Conservation (phyloP, 768 basidiomycete genomes). For the Pisolithus marmoratus region DNA sequence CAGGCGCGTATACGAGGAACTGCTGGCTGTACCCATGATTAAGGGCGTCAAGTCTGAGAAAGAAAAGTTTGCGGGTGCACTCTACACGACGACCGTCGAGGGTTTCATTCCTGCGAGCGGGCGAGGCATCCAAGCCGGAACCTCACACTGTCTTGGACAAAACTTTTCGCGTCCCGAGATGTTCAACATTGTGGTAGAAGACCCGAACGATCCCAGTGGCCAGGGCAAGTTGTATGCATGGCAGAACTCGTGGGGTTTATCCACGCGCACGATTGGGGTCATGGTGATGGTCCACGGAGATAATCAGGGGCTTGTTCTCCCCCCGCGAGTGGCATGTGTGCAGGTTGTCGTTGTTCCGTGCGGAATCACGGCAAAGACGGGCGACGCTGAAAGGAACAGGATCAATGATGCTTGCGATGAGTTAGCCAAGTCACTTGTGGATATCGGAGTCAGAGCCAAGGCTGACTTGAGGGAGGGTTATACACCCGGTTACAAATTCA, state of each 20-base stretch:
- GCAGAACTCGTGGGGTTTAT: constrained; percentile 99
- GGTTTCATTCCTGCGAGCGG: constrained; percentile 97
- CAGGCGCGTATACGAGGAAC: constrained; percentile 90
- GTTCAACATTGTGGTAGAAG: constrained; percentile 98
- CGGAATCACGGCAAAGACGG: constrained; percentile 85
- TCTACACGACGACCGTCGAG: constrained; percentile 97
- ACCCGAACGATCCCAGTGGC: constrained; percentile 69
- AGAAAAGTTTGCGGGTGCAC: constrained; percentile 97
- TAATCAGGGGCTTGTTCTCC: constrained; percentile 93
- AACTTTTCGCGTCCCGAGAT: constrained; percentile 95
- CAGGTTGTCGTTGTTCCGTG: constrained; percentile 92
- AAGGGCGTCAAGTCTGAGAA: constrained; percentile 97
- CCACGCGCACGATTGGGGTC: constrained; percentile 93
- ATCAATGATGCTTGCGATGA: constrained; percentile 78
- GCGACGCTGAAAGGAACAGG: constrained; percentile 55
- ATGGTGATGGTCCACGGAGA: constrained; percentile 99
- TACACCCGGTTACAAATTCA: constrained; percentile 98
- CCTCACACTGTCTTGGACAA: constrained; percentile 96
- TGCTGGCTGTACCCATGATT: constrained; percentile 96
- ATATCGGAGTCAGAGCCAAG: constrained; percentile 73
- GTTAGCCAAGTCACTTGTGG: constrained; percentile 67
- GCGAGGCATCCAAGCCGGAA: constrained; percentile 96
- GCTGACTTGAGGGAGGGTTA: constrained; percentile 93
- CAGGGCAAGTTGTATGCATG: constrained; percentile 78
- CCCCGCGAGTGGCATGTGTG: constrained; percentile 91